These are phyloP conservation scores for Salix udensis DNA, from an alignment of 345 rosid genomes.

Conservation along the genomic window DNA sequence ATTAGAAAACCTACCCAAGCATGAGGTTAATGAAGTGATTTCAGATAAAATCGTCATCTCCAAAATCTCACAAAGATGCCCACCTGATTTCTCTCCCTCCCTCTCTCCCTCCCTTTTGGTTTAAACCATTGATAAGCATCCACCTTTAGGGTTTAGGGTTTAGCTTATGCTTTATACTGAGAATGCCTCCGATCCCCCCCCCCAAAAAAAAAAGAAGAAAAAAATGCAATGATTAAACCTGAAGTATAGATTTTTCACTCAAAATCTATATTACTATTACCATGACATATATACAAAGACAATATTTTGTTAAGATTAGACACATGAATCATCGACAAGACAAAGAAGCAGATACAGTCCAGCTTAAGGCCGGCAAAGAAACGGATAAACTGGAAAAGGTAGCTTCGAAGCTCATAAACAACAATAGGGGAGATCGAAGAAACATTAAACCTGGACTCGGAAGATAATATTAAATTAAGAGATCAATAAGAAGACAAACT, in stretches of 20 bases:
- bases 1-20: conserved; percentile 14
- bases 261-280: background rate
- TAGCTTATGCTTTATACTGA: conserved; percentile 35
- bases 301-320: background rate
- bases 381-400: conserved; percentile 34
- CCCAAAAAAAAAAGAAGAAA: background rate
- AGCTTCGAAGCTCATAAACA: conserved; percentile 38
- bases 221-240: background rate
- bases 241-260: background rate
- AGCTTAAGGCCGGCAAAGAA: conserved; percentile 29
- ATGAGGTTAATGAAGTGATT: conserved; percentile 18
- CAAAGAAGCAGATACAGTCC: conserved; percentile 1
- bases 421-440: conserved; percentile 1
- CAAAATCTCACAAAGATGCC: conserved; percentile 35
- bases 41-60: conserved; percentile 14
- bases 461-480: conserved; percentile 1
- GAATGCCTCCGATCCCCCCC: conserved; percentile 4
- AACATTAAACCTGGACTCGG: conserved; percentile 2
- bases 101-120: background rate
- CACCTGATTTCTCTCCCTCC: conserved; percentile 5
- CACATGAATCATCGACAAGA: background rate
- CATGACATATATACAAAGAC: background rate
- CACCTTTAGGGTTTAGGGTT: conserved; percentile 21
- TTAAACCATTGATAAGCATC: conserved; percentile 17
- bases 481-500: conserved; percentile 34